A percentile compares a stretch with the other conserved stretches of the same genome.
Conservation (phyloP, 129 eudicot genomes). For the Helianthus annuus region DNA sequence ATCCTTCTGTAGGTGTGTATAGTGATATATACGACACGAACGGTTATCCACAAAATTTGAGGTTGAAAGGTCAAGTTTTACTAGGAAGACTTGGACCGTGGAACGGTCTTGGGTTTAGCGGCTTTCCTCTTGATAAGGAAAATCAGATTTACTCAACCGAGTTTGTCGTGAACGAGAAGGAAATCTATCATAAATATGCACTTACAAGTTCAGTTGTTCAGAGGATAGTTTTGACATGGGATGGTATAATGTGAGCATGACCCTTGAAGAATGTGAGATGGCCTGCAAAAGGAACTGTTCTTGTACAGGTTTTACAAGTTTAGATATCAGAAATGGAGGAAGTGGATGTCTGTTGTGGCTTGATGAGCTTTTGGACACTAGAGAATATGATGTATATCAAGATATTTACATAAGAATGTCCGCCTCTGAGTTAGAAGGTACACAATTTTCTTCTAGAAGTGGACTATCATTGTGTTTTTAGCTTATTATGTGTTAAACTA, state of each 20-base stretch:
- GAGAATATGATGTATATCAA: constrained; percentile 21
- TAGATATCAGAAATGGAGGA: constrained; percentile 32
- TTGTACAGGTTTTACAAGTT: constrained; percentile 38
- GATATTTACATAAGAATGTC: constrained; percentile 28
- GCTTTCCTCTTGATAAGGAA: neutral
- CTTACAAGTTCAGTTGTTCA: constrained; percentile 21
- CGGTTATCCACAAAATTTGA: constrained; percentile 45
- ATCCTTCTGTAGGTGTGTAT: constrained; percentile 53
- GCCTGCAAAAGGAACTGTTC: constrained; percentile 33
- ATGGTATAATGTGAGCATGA: constrained; percentile 32
- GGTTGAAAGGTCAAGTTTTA: constrained; percentile 6
- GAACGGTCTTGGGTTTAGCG: constrained; percentile 48
- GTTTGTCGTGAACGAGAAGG: constrained; percentile 24
- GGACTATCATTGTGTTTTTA: neutral
- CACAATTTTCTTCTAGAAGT: neutral
- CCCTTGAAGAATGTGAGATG: constrained; percentile 33
- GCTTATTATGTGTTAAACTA: neutral
- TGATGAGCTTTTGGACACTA: constrained; percentile 28
- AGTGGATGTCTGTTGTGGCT: constrained; percentile 44
- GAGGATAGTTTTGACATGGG: constrained; percentile 34
- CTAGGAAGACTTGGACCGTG: constrained; percentile 44
- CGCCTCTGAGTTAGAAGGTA: constrained; percentile 29
- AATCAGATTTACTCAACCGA: constrained; percentile 1
- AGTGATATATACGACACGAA: constrained; percentile 22
- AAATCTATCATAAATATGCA: constrained; percentile 25